A percentile compares a stretch with the other conserved stretches of the same genome.
Conservation (phyloP, 1,139 yeast genomes). For the Meyerozyma sp. region DNA sequence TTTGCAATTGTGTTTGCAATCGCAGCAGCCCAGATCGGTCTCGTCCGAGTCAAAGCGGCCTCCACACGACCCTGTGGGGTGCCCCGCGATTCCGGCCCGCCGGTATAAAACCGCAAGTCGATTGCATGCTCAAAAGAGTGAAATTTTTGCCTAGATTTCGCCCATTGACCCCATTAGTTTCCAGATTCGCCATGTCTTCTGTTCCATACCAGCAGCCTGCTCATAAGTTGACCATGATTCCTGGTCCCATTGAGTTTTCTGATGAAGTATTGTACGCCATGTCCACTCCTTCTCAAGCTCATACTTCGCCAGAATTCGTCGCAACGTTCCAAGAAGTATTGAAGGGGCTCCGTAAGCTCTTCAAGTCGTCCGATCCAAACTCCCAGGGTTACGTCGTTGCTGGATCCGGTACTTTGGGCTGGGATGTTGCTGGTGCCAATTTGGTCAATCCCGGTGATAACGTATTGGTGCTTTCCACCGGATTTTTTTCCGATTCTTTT, state of each 20-base stretch:
- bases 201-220: conserved; percentile 38
- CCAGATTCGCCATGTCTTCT: conserved; percentile 15
- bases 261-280: conserved; percentile 77
- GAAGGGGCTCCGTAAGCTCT: conserved; percentile 63
- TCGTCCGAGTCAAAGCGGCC: not conserved
- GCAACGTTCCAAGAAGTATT: conserved; percentile 67
- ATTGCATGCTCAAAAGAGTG: not conserved
- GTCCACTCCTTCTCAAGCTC: conserved; percentile 83
- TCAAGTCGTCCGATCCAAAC: conserved; percentile 58
- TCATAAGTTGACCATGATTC: conserved; percentile 68
- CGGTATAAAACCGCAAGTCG: not conserved
- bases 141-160: not conserved
- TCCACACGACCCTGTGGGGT: not conserved
- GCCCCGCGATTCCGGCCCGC: not conserved
- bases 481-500: conserved; percentile 83
- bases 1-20: not conserved
- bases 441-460: conserved; percentile 61
- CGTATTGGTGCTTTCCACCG: conserved; percentile 84
- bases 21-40: not conserved
- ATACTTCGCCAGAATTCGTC: conserved; percentile 85
- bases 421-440: conserved; percentile 87
- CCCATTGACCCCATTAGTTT: not conserved
- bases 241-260: conserved; percentile 91
- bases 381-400: conserved; percentile 80
- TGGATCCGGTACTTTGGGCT: conserved; percentile 93